phyloP scores from a whole-genome alignment of 257 asterid species.

The Cordia subcordata region DNA sequence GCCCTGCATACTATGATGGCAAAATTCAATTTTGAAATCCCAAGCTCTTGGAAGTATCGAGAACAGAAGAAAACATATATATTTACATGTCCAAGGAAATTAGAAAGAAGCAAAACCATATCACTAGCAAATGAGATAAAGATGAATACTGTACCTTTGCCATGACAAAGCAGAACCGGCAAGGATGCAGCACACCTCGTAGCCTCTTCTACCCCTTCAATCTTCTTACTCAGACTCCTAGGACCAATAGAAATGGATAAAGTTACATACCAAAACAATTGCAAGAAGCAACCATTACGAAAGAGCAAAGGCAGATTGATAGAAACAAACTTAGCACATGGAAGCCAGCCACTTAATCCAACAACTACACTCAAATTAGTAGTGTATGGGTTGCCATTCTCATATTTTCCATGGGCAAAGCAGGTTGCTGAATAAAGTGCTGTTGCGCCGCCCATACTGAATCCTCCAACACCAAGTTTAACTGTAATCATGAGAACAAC shows the following conservation, averaged over 20 bases:
- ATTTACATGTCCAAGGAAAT: no score
- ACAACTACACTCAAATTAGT: conserved; percentile 63
- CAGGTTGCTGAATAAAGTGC: conserved; percentile 79
- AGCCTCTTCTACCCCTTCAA: conserved; percentile 54
- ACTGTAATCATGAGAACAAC: conserved; percentile 35
- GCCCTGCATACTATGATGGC: no score
- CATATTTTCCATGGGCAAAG: conserved; percentile 56
- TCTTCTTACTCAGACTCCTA: conserved; percentile 51
- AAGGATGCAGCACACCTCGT: conserved; percentile 66
- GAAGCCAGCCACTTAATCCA: conserved; percentile 97
- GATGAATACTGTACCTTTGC: conserved; percentile 43
- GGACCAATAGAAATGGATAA: conserved; percentile 5
- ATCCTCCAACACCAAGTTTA: conserved; percentile 87
- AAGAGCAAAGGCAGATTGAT: conserved; percentile 6
- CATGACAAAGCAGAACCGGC: conserved; percentile 83
- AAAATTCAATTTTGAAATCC: no score
- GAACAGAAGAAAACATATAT: no score
- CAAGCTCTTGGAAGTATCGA: no score
- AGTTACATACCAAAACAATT: conserved; percentile 3
- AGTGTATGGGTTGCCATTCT: conserved; percentile 57
- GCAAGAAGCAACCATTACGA: background rate
- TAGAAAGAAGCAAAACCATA: no score
- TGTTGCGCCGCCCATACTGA: conserved; percentile 93
- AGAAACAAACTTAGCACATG: conserved; percentile 63
- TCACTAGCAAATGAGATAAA: no score